These are phyloP conservation scores for Ilex paraguariensis DNA, from an alignment of 305 asterid species.

Conservation along the genomic window DNA sequence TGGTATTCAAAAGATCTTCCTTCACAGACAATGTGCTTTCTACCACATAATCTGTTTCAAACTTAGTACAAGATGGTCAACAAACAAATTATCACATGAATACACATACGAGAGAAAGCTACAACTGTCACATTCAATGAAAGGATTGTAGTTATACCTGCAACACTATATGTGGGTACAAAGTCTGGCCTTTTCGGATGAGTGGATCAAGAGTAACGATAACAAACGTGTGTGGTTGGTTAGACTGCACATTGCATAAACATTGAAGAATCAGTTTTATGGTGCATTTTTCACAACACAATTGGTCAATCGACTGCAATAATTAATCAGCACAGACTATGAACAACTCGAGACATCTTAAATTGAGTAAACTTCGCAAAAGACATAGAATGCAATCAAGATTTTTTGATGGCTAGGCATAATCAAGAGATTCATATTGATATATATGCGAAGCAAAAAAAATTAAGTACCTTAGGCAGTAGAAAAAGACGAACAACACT, in stretches of 20 bases:
- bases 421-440: no score
- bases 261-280: no score
- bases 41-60: constrained; percentile 75
- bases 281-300: no score
- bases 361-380: no score
- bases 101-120: no score
- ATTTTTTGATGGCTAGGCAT: no score
- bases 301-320: no score
- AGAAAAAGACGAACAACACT: constrained; percentile 91
- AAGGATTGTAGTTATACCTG: constrained; percentile 47
- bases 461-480: constrained; percentile 79
- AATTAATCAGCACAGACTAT: no score
- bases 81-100: neutral
- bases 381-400: no score
- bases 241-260: constrained; percentile 48
- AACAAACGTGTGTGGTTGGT: constrained; percentile 92
- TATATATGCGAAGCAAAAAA: neutral
- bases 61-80: constrained; percentile 34
- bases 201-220: constrained; percentile 97
- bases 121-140: no score
- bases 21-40: constrained; percentile 65
- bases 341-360: no score
- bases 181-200: constrained; percentile 94
- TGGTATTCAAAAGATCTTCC: constrained; percentile 68
- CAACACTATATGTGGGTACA: constrained; percentile 94